Percentiles rank a stretch among this genome's conserved stretches.
Evolutionary conservation across 1,139 yeast genomes (phyloP).

Genomic region (Taphrina deformans): DNA sequence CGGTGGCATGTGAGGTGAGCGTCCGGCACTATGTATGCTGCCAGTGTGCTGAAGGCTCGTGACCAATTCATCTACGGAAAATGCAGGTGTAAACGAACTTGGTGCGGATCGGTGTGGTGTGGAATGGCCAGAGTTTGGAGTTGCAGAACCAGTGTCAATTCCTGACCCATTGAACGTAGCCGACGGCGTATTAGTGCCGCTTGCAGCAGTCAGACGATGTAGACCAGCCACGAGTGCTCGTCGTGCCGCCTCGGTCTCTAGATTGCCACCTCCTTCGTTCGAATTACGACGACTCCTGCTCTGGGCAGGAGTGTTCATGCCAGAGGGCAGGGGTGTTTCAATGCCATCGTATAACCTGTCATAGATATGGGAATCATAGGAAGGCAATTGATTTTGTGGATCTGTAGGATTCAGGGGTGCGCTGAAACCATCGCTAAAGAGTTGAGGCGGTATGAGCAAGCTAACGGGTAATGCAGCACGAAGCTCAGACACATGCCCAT

Average conservation of each 20-base stretch:
- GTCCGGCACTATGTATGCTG: background rate
- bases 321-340: conserved; percentile 59
- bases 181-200: conserved; percentile 9
- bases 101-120: conserved; percentile 31
- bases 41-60: conserved; percentile 1
- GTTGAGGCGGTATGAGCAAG: conserved; percentile 76
- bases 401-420: conserved; percentile 37
- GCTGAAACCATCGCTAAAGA: conserved; percentile 49
- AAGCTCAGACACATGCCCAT: conserved; percentile 73
- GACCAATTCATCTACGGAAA: conserved; percentile 16
- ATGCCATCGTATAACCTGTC: conserved; percentile 80
- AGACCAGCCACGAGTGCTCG: conserved; percentile 31
- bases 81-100: conserved; percentile 18
- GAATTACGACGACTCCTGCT: conserved; percentile 44
- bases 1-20: conserved; percentile 3
- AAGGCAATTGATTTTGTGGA: conserved; percentile 75
- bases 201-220: conserved; percentile 18
- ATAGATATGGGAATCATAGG: conserved; percentile 79
- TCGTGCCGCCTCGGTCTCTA: conserved; percentile 18
- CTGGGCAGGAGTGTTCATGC: conserved; percentile 52
- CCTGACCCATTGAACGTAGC: background rate
- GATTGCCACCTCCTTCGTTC: conserved; percentile 38
- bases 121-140: conserved; percentile 21
- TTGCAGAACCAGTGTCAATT: conserved; percentile 20
- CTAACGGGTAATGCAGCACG: conserved; percentile 72